phyloP scores from a whole-genome alignment of 2,329 filamentous ascomycete genomes.

The Fusarium devonianum region DNA sequence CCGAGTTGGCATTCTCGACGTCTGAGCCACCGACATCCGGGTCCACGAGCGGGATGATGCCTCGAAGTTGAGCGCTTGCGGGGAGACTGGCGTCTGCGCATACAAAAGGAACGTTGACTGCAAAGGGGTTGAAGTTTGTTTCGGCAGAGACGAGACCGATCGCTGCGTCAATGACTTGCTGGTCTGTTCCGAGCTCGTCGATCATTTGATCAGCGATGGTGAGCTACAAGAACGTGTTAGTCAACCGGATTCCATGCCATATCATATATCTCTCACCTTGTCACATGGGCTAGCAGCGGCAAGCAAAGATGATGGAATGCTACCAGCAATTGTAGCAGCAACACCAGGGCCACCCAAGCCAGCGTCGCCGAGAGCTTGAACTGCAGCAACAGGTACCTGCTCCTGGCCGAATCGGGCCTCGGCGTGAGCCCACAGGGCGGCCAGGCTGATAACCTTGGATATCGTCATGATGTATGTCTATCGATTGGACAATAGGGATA shows the following conservation, averaged over 20 bases:
- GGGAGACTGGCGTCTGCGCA: constrained; percentile 70
- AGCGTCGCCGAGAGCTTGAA: constrained; percentile 55
- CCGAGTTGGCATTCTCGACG: constrained; percentile 66
- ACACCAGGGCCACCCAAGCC: constrained; percentile 64
- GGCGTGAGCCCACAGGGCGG: constrained; percentile 48
- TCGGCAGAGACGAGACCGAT: constrained; percentile 70
- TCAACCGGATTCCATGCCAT: not conserved
- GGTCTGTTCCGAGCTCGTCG: constrained; percentile 63
- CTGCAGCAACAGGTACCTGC: constrained; percentile 62
- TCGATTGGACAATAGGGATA: constrained; percentile 3
- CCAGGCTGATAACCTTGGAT: constrained; percentile 29
- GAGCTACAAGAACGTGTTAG: constrained; percentile 53
- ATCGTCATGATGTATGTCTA: constrained; percentile 14
- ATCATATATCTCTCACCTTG: constrained; percentile 53
- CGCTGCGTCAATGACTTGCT: constrained; percentile 67
- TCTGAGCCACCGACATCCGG: constrained; percentile 66
- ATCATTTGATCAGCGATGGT: constrained; percentile 70
- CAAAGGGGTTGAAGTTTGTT: constrained; percentile 77
- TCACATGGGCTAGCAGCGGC: constrained; percentile 71
- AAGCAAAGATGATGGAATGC: constrained; percentile 67
- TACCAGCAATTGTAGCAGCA: constrained; percentile 69
- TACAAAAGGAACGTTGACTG: constrained; percentile 64
- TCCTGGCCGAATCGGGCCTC: constrained; percentile 70
- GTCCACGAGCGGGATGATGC: constrained; percentile 72
- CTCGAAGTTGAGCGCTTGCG: constrained; percentile 65